Evolutionary conservation across 192 early-diverging fungal species (phyloP), one percentile per base, ranked within the genome.

Genomic region (Diversispora epigaea): DNA sequence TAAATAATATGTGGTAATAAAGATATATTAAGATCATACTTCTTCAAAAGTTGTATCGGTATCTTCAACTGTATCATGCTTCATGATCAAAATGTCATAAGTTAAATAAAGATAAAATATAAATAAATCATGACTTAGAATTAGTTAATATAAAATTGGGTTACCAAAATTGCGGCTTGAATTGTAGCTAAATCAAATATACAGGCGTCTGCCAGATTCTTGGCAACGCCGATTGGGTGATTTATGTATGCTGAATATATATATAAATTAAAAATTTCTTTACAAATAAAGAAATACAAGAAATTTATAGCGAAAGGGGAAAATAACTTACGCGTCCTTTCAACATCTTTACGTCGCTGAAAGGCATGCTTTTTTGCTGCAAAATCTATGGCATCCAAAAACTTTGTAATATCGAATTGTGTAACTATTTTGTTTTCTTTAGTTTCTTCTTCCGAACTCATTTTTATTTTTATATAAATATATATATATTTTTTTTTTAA

Each of bases 61-160:
- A 69, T 91, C 89, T 70, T 91, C 89, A 25, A 91, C 85, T 10
- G 89, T 91, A 73, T 91, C 89, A 67, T 91, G 89, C 71, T 75
- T 12, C 39, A n/a, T 50, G n/a, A 6, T 32, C 12, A 15, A 10
- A 12, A 62, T 39, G 14, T 5, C 12, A 7, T 41, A 4, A 63
- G 10, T 60, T n/a, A 60, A 60, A 10, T 32, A 11, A 60, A 4
- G 11, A 32, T 5, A 54, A 10, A 22, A 68, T 14, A 40, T 49
- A 39, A 62, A n/a, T n/a, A n/a, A n/a, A n/a, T n/a, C 49, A n/a
- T 46, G 25, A 32, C 25, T 32, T 32, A 32, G 25, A 22, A 47
- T 6, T 17, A 71, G 8, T 57, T 60, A 67, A 4, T 6, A n/a
- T 32, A 9, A 22, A 57, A 57, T n/a, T 49, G 10, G 49, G 21